Base-by-base conservation (phyloP, 2,329 filamentous ascomycete genomes). In the Exophiala oligosperma region DNA sequence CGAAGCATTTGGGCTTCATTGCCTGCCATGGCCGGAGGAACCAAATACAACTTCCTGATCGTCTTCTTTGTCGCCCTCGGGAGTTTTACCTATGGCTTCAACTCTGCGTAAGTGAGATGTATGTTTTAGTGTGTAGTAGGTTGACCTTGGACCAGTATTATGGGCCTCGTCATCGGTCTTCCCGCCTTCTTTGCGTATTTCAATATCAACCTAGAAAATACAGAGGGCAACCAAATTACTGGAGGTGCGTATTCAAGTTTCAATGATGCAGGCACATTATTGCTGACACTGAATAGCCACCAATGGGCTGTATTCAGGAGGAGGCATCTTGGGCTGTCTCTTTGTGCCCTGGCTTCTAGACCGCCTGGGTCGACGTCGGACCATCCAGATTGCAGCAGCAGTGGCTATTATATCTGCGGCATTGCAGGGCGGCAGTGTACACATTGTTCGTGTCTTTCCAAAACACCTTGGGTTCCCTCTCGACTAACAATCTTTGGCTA, bases 151-250 rank as follows among this genome's bases (percentile, higher is more conserved):
- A 14, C n/a, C 37, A 40, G 37, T 14, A 59, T 56, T 28, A 58
- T 55, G 28, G 59, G 51, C 32, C 49, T 57, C 17, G 49, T 59
- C 11, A 59, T 55, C 37, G 56, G 56, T 23, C 56, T 53, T 11
- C 56, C 52, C 7, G 43, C 52, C 7, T 54, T 47, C 35, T 55
- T 54, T 46, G 17, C 51, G n/a, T 81, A 75, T 68, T 81, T 82
- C 64, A 61, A 77, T 41, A 72, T 56, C 48, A 52, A 38, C 54
- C 23, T 56, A 21, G 48, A 52, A 23, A 38, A 56, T 24, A 56
- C 48, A 17, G 8, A 46, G 38, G 48, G 54, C 38, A 56, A 52
- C 17, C 38, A 56, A 26, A 56, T 56, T 38, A 44, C 54, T 23
- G 48, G 48, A 47, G 44, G 44, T 47, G 26, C 11, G 44, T 28